Conservation (phyloP, 1,284 basidiomycete species). For the Naganishia sp. region DNA sequence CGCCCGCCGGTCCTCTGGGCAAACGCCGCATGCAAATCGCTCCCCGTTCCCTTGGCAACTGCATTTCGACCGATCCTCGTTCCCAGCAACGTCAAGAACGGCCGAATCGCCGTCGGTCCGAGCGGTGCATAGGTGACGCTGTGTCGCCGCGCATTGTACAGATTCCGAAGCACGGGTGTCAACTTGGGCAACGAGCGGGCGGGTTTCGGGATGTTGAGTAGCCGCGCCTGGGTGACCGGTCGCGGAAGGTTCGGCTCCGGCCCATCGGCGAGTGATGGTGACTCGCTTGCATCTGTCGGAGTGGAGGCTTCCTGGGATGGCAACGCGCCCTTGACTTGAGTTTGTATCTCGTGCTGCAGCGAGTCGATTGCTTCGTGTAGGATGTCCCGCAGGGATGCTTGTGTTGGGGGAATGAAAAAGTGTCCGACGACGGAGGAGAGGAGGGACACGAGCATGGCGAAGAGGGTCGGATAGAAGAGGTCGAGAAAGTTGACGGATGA, state of each 20-base stretch:
- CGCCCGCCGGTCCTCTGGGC: constrained; percentile 3
- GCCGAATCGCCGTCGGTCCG: constrained; percentile 15
- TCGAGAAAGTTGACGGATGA: constrained; percentile 39
- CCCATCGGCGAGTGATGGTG: not conserved
- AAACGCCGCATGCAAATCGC: constrained; percentile 3
- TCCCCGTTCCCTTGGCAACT: constrained; percentile 10
- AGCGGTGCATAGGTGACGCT: constrained; percentile 28
- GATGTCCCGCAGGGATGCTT: constrained; percentile 18
- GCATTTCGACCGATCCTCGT: constrained; percentile 26
- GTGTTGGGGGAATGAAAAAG: constrained; percentile 3
- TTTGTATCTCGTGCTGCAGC: constrained; percentile 17
- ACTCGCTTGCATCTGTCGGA: not conserved
- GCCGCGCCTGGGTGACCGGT: constrained; percentile 3
- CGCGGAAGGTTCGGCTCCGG: not conserved
- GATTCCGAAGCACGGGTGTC: constrained; percentile 16
- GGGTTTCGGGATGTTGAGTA: constrained; percentile 6
- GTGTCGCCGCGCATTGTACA: constrained; percentile 27
- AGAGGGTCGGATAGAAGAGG: constrained; percentile 47
- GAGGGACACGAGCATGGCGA: constrained; percentile 46
- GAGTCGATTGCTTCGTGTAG: constrained; percentile 12
- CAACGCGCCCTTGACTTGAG: constrained; percentile 6
- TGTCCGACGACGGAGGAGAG: constrained; percentile 40
- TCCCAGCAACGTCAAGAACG: constrained; percentile 25
- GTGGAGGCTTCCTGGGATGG: not conserved
- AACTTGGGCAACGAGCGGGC: constrained; percentile 17